These are phyloP conservation scores for Rhizophora apiculata DNA, from an alignment of 345 rosid genomes.

Conservation along the genomic window DNA sequence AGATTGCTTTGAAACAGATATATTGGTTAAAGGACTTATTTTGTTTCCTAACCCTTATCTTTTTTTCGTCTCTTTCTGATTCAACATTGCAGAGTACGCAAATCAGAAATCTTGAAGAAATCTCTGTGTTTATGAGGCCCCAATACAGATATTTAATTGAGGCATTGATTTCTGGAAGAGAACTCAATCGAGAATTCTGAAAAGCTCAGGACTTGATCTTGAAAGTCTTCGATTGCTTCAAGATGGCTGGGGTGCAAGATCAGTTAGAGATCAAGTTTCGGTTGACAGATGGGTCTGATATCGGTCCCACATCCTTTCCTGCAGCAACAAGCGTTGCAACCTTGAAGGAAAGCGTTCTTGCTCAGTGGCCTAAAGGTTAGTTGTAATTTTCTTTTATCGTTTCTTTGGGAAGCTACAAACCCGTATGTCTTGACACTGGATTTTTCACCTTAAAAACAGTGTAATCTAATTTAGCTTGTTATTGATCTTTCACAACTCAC, in stretches of 20 bases:
- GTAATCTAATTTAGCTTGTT: too few species aligned
- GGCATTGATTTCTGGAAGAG: conserved; percentile 19
- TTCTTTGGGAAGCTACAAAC: neutral
- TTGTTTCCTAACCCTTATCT: neutral
- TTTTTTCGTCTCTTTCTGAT: neutral
- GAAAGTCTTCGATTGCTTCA: conserved; percentile 22
- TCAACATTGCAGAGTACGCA: conserved; percentile 26
- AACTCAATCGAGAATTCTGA: conserved; percentile 18
- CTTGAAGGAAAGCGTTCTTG: conserved; percentile 84
- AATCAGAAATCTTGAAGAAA: conserved; percentile 19
- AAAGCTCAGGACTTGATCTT: conserved; percentile 14
- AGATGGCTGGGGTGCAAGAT: conserved; percentile 77
- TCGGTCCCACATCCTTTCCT: conserved; percentile 85
- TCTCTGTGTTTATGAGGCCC: conserved; percentile 7
- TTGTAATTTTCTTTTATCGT: neutral
- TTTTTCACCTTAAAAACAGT: neutral
- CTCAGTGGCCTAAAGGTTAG: conserved; percentile 97
- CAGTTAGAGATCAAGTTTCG: conserved; percentile 93
- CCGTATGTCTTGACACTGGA: neutral
- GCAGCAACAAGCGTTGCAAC: conserved; percentile 79
- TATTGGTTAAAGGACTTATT: neutral
- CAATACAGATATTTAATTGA: conserved; percentile 16
- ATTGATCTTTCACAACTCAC: too few species aligned
- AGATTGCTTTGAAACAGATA: conserved; percentile 1
- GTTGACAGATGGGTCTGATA: conserved; percentile 86